phyloP scores from a whole-genome alignment of 2,329 filamentous ascomycete species.

The Orbilia oligospora region DNA sequence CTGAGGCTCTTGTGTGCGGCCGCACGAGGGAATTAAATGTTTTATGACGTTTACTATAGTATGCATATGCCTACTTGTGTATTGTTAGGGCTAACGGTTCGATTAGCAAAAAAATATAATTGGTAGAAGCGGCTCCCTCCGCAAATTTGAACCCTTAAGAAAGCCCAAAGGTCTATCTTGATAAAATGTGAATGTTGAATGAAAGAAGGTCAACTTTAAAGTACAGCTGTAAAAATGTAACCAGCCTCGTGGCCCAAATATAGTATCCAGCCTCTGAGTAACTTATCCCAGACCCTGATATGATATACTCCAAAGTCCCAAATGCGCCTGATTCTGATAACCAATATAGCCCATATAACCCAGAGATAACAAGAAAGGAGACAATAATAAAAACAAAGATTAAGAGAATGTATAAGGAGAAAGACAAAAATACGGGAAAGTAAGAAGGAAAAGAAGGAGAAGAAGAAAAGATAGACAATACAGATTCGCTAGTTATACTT shows the following conservation, averaged over 20 bases:
- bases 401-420: conserved; percentile 10
- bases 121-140: neutral
- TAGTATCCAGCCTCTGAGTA: conserved; percentile 2
- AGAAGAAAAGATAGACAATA: conserved; percentile 1
- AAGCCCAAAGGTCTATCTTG: neutral
- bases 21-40: too few species aligned
- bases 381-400: conserved; percentile 2
- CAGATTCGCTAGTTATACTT: neutral
- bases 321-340: conserved; percentile 32
- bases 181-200: conserved; percentile 8
- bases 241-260: conserved; percentile 11
- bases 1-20: too few species aligned
- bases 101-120: neutral
- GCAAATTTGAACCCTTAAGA: conserved; percentile 1
- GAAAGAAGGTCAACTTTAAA: conserved; percentile 12
- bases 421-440: neutral
- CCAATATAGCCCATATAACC: conserved; percentile 23
- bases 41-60: neutral
- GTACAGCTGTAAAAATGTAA: conserved; percentile 4
- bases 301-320: conserved; percentile 25
- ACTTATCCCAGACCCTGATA: conserved; percentile 22
- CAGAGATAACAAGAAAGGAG: conserved; percentile 16
- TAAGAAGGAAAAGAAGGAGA: neutral
- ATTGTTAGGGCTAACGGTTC: neutral
- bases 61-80: too few species aligned